Evolutionary conservation across 441 rosid genomes (phyloP), one percentile per base, ranked within the genome.

Genomic region (Adansonia gregorii): DNA sequence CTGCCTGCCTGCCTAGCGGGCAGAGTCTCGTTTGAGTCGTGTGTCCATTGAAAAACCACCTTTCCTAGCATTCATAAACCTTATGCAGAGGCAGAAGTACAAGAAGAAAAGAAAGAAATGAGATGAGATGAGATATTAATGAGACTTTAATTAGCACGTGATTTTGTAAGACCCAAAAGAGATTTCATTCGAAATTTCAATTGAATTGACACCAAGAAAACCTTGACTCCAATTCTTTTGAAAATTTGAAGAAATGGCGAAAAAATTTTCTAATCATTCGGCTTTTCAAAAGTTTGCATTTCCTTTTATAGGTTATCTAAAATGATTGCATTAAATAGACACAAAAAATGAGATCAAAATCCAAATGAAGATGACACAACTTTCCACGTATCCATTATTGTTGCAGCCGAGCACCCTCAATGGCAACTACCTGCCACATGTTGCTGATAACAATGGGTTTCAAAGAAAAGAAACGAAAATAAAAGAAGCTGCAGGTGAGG

Each of bases 371-470:
- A 55, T 41, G 48, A 35, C 22, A 58, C 22, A 8, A 48, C 72
- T 52, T 64, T 78, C 76, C 76, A 64, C 27, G 52, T 27, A 60
- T 41, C 56, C 27, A 46, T 39, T 65, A 27, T 65, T 78, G 60
- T 54, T 24, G 24, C 31, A 43, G 19, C 51, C 15, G 31, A 72
- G 58, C 67, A 64, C n/a, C n/a, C 54, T 14, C 54, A 11, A 49
- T 11, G 54, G 15, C 54, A 49, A 49, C 54, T 49, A n/a, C 4
- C 24, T 55, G 43, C 80, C 67, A 31, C 35, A 54, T 60, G 58
- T 24, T 66, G 51, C 64, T 46, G 35, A 45, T 46, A 68, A 58
- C 20, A 58, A 20, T 54, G 65, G 46, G 11, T 31, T 76, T 54
- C 20, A 39, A 19, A 17, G 7, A 17, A 27, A n/a, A 9, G 52